A percentile compares a stretch with the other conserved stretches of the same genome.
These are phyloP conservation scores for Colletotrichum cereale DNA, from an alignment of 2,329 filamentous ascomycete species.

Conservation along the genomic window DNA sequence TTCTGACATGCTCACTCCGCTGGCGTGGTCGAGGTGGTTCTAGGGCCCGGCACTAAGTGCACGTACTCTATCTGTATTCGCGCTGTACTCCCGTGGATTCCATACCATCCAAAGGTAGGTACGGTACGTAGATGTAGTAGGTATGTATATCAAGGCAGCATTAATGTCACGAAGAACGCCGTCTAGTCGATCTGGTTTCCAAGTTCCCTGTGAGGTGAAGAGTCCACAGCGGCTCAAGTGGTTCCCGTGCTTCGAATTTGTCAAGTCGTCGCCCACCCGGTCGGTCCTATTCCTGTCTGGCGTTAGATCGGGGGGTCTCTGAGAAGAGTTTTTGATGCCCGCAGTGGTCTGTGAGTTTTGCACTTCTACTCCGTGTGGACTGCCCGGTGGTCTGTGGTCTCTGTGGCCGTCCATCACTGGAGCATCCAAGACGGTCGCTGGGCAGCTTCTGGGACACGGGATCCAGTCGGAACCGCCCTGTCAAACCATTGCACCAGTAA, in stretches of 20 bases:
- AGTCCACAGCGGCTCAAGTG: conserved; percentile 3
- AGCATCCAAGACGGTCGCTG: conserved; percentile 10
- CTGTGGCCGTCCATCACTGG: conserved; percentile 11
- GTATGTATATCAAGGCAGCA: not conserved
- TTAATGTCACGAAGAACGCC: conserved; percentile 6
- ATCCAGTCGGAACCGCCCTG: conserved; percentile 1
- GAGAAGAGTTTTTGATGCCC: conserved; percentile 19
- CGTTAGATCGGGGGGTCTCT: conserved; percentile 19
- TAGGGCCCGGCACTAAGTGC: conserved; percentile 18
- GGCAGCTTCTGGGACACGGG: conserved; percentile 16
- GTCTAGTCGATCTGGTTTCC: conserved; percentile 2
- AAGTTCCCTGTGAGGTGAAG: not conserved
- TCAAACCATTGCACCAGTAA: not conserved
- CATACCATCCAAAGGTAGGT: conserved; percentile 6
- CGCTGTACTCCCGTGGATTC: conserved; percentile 22
- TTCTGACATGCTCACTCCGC: not conserved
- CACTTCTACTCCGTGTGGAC: conserved; percentile 6
- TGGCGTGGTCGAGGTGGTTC: conserved; percentile 10
- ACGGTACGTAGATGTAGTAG: not conserved
- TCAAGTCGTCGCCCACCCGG: conserved; percentile 34
- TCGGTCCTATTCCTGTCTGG: conserved; percentile 36
- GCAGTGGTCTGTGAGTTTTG: conserved; percentile 35
- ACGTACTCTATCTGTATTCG: conserved; percentile 3
- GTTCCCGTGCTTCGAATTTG: conserved; percentile 10
- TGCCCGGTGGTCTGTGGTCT: conserved; percentile 27